A percentile compares a stretch with the other conserved stretches of the same genome.
Conservation (phyloP, 2,329 filamentous ascomycete species). For the Fonsecaea pedrosoi region DNA sequence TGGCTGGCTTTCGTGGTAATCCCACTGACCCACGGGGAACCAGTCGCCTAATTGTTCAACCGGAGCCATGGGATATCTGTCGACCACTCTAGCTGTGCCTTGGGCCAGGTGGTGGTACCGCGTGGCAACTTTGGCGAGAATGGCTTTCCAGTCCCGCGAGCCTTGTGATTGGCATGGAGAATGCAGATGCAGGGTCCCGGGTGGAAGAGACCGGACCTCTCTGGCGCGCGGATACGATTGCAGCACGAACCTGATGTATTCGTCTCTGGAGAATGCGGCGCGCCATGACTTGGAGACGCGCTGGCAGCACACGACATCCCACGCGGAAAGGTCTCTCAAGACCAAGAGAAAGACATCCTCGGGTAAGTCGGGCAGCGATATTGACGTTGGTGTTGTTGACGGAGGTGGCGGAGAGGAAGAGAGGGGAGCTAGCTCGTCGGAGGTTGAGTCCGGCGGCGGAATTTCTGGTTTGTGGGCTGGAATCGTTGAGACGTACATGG, state of each 20-base stretch:
- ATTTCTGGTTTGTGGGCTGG: not conserved
- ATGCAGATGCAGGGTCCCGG: conserved; percentile 23
- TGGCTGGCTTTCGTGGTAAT: conserved; percentile 47
- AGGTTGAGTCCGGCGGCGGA: not conserved
- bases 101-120: conserved; percentile 62
- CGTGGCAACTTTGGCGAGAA: conserved; percentile 50
- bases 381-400: not conserved
- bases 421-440: conserved; percentile 6
- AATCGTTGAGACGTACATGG: not conserved
- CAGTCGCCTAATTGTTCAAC: conserved; percentile 43
- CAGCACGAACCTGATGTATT: conserved; percentile 57
- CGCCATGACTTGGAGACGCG: conserved; percentile 60
- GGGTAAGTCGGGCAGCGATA: conserved; percentile 52
- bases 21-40: conserved; percentile 52
- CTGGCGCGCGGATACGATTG: conserved; percentile 60
- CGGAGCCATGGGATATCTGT: conserved; percentile 55
- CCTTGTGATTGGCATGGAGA: conserved; percentile 13
- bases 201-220: conserved; percentile 54
- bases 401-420: not conserved
- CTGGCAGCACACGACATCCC: conserved; percentile 60
- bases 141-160: conserved; percentile 24
- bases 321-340: conserved; percentile 56
- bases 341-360: conserved; percentile 65
- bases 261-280: conserved; percentile 57
- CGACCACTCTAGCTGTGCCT: conserved; percentile 56